A percentile compares a stretch with the other conserved stretches of the same genome.
These are phyloP conservation scores for Xylaria arbuscula DNA, from an alignment of 2,329 filamentous ascomycete species.

Conservation along the genomic window DNA sequence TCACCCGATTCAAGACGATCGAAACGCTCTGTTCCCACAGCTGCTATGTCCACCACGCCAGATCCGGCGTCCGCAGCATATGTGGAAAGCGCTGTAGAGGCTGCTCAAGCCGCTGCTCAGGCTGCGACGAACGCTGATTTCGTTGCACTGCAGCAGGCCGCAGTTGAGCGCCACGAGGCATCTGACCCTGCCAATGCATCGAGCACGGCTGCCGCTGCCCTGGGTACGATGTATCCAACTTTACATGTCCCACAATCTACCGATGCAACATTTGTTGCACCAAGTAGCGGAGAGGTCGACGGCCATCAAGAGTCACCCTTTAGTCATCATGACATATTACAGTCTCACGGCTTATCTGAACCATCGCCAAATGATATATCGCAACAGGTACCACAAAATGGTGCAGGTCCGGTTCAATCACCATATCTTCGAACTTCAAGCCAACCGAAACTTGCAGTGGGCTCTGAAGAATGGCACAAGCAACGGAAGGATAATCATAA, in stretches of 20 bases:
- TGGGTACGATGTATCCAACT: constrained; percentile 68
- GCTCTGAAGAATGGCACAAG: constrained; percentile 97
- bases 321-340: constrained; percentile 51
- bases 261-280: constrained; percentile 69
- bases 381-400: constrained; percentile 53
- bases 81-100: constrained; percentile 65
- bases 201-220: constrained; percentile 68
- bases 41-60: constrained; percentile 56
- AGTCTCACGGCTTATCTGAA: constrained; percentile 53
- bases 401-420: constrained; percentile 48
- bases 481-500: constrained; percentile 98
- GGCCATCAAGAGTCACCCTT: constrained; percentile 52
- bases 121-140: constrained; percentile 63
- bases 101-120: constrained; percentile 55
- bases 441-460: constrained; percentile 83
- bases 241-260: constrained; percentile 68
- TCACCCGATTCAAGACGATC: constrained; percentile 61
- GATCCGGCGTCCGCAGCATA: constrained; percentile 62
- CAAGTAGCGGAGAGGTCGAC: constrained; percentile 55
- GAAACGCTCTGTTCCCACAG: constrained; percentile 61
- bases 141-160: constrained; percentile 66
- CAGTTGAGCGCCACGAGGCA: constrained; percentile 59
- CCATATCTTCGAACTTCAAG: constrained; percentile 53
- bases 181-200: constrained; percentile 65
- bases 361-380: constrained; percentile 43